These are phyloP conservation scores for Grammothele lineata DNA, from an alignment of 768 basidiomycete species.

Conservation along the genomic window DNA sequence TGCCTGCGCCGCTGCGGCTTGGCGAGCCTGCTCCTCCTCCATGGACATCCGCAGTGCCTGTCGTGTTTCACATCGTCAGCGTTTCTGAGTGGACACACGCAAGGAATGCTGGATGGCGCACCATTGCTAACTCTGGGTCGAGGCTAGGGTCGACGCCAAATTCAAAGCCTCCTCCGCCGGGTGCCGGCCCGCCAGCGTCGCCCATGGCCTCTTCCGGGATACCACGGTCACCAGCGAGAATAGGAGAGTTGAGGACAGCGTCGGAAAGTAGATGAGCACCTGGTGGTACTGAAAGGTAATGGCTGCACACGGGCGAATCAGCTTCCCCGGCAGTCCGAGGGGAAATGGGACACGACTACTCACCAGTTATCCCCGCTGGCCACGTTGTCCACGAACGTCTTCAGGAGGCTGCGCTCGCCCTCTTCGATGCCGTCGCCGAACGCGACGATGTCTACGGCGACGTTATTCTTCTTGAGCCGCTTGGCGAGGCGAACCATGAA, in stretches of 20 bases:
- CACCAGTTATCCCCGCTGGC: conserved; percentile 85
- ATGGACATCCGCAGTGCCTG: conserved; percentile 97
- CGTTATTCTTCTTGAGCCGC: conserved; percentile 99
- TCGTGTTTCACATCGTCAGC: not conserved
- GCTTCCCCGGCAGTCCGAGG: not conserved
- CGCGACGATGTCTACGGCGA: conserved; percentile 86
- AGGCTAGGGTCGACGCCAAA: conserved; percentile 93
- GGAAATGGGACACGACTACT: conserved; percentile 26
- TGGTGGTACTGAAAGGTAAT: conserved; percentile 75
- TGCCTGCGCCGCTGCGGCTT: conserved; percentile 45
- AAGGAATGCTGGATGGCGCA: no score
- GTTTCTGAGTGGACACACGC: no score
- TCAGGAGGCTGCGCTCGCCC: conserved; percentile 66
- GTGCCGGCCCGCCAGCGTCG: conserved; percentile 26
- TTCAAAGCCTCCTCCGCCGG: conserved; percentile 57
- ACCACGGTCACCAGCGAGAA: conserved; percentile 76
- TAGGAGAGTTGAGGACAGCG: conserved; percentile 70
- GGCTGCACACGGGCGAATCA: conserved; percentile 42
- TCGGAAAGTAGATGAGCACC: conserved; percentile 83
- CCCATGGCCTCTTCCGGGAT: conserved; percentile 61
- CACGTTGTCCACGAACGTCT: conserved; percentile 78
- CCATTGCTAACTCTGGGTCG: conserved; percentile 97
- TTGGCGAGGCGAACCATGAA: conserved; percentile 86
- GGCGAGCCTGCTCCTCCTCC: conserved; percentile 87
- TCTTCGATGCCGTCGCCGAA: conserved; percentile 90